These are phyloP conservation scores for Sphagnum fallax DNA, from an alignment of 228 moss, liverwort and hornwort species.

Conservation along the genomic window DNA sequence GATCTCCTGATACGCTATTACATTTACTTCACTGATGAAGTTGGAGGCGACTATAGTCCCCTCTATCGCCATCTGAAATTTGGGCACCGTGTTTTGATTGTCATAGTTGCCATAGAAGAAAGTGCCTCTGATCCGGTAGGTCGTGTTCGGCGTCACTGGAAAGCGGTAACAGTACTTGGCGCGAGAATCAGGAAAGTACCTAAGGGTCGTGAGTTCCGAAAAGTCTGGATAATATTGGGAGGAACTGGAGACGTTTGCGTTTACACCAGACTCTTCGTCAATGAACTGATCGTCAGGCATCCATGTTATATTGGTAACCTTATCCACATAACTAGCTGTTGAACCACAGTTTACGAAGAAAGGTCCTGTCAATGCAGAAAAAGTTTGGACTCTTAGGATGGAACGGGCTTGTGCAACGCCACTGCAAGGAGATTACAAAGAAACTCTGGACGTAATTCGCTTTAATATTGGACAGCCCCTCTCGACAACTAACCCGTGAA, in stretches of 20 bases:
- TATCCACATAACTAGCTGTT: conserved; percentile 6
- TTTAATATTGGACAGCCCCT: too few species aligned
- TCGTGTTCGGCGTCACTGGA: background rate
- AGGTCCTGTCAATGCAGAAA: too few species aligned
- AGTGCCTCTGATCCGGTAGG: background rate
- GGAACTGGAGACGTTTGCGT: background rate
- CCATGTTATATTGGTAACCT: conserved; percentile 17
- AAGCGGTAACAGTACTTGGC: background rate
- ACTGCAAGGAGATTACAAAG: too few species aligned
- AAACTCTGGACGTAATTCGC: too few species aligned
- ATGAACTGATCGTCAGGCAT: conserved; percentile 14
- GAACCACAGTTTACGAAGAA: conserved; percentile 46
- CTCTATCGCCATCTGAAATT: conserved; percentile 17
- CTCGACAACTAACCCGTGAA: too few species aligned
- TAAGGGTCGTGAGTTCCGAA: conserved; percentile 18
- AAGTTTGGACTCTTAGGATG: too few species aligned
- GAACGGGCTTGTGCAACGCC: too few species aligned
- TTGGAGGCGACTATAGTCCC: conserved; percentile 6
- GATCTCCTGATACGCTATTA: conserved; percentile 20
- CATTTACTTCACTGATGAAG: background rate
- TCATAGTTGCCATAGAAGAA: conserved; percentile 1
- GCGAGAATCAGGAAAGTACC: conserved; percentile 28
- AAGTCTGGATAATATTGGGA: background rate
- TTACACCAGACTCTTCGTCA: conserved; percentile 13
- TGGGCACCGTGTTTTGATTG: background rate